Evolutionary conservation across 1,284 basidiomycete species (phyloP).

Genomic region (Sanghuangporus weigelae): DNA sequence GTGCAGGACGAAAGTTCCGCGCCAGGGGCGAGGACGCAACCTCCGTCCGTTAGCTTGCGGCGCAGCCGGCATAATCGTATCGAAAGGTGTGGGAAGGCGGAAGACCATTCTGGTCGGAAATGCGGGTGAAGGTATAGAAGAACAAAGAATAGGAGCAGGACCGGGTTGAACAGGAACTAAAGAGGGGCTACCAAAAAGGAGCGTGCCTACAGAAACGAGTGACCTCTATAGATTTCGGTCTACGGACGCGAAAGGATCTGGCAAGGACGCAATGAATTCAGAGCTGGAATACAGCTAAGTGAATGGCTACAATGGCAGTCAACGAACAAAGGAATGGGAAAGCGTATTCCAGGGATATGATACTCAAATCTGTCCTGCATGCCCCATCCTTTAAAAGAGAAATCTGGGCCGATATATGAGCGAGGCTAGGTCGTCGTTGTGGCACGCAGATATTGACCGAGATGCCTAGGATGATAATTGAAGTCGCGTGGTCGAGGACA

Average conservation of each 20-base stretch:
- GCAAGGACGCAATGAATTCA: not conserved
- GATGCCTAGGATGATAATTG: not conserved
- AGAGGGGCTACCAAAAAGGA: not conserved
- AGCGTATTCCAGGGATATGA: not conserved
- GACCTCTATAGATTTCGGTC: not conserved
- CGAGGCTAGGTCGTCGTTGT: not conserved
- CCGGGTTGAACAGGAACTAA: not conserved
- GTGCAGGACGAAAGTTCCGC: conserved; percentile 45
- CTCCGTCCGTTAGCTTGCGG: conserved; percentile 23
- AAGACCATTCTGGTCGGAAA: conserved; percentile 39
- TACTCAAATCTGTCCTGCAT: not conserved
- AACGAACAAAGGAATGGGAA: not conserved
- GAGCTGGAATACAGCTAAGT: no score
- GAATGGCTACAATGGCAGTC: not conserved
- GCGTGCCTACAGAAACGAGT: not conserved
- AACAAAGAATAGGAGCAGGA: not conserved
- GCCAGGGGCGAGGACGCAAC: conserved; percentile 41
- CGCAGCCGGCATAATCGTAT: conserved; percentile 50
- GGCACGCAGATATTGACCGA: not conserved
- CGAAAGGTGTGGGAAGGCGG: conserved; percentile 55
- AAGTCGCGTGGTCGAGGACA: not conserved
- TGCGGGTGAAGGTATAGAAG: not conserved
- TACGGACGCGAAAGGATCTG: not conserved
- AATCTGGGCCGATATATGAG: not conserved
- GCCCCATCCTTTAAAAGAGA: not conserved